Evolutionary conservation across 1,284 basidiomycete genomes (phyloP).

Genomic region (Ceratobasidium sp.): DNA sequence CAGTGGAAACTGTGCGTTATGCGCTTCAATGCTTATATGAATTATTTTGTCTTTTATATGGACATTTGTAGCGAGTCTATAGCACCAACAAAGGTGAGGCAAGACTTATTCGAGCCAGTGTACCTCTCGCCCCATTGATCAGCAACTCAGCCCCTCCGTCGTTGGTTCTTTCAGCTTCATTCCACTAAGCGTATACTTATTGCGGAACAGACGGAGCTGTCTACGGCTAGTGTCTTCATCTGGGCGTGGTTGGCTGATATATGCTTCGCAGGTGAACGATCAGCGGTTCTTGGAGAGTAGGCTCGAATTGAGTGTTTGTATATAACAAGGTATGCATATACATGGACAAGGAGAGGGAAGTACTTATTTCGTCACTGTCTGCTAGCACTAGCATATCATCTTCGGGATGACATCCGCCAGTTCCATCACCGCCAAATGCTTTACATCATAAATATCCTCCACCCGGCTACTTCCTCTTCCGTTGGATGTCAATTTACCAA

Average conservation of each 20-base stretch:
- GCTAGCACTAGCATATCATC: constrained; percentile 24
- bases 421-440: constrained; percentile 30
- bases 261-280: constrained; percentile 36
- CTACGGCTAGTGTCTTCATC: constrained; percentile 17
- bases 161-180: constrained; percentile 25
- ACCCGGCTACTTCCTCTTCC: constrained; percentile 28
- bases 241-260: constrained; percentile 25
- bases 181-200: constrained; percentile 31
- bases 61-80: too few relatives aligned
- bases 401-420: constrained; percentile 22
- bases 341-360: not conserved
- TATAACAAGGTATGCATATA: not conserved
- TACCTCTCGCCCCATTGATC: constrained; percentile 28
- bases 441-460: constrained; percentile 26
- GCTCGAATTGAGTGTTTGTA: constrained; percentile 12
- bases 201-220: constrained; percentile 24
- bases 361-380: constrained; percentile 28
- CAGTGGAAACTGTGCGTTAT: too few relatives aligned
- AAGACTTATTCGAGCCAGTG: too few relatives aligned
- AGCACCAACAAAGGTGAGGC: too few relatives aligned
- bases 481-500: constrained; percentile 35
- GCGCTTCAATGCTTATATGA: too few relatives aligned
- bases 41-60: too few relatives aligned
- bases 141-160: constrained; percentile 25
- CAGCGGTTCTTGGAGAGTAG: constrained; percentile 18